Evolutionary conservation across 192 early-diverging fungal genomes (phyloP), one percentile per base, ranked within the genome.

Genomic region (Linnemannia elongata): DNA sequence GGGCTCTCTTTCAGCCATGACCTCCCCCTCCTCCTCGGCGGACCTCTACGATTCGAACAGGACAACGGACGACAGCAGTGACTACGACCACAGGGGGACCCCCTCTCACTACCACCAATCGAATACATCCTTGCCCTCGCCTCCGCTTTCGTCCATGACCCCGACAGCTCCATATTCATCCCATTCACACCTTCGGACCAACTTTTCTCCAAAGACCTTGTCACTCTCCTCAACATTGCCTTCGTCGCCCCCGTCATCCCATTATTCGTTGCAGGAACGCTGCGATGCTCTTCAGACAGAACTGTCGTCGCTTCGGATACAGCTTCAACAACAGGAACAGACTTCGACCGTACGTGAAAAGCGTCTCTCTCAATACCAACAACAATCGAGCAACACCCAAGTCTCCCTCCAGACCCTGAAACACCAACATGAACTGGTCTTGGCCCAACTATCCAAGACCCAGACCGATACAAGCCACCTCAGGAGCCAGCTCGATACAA

Each of bases 351-450:
- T 85, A 0, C 68, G 69, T 30, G 83, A 85, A 39, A 85, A 85
- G 41, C 78, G 83, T 36, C 78, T 85, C 13, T 85, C 83, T 7
- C 52, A 79, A 12, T 74, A 54, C 33, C 83, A 80, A 39, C 78
- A 80, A 42, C 73, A 72, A 33, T 85, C 78, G 15, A 72, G 74
- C 24, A 78, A 76, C 42, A 71, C 83, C 0, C 78, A 80, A n/a
- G 74, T 72, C 36, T 79, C 78, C 7, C 47, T 85, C 18, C 68
- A 77, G 6, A 80, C 78, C 3, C 36, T 85, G 18, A 79, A 74
- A 45, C 78, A 80, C 18, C 78, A 85, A 44, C 77, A 84, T 52
- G 82, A 84, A 24, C 55, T 84, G 63, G 79, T 74, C 1, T n/a
- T 78, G 33, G 66, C 72, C 24, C 82, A 79, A 24, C 52, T 84